Evolutionary conservation across 1,284 basidiomycete species (phyloP), one percentile per base, ranked within the genome.

Genomic region (Apiotrichum veenhuisii): DNA sequence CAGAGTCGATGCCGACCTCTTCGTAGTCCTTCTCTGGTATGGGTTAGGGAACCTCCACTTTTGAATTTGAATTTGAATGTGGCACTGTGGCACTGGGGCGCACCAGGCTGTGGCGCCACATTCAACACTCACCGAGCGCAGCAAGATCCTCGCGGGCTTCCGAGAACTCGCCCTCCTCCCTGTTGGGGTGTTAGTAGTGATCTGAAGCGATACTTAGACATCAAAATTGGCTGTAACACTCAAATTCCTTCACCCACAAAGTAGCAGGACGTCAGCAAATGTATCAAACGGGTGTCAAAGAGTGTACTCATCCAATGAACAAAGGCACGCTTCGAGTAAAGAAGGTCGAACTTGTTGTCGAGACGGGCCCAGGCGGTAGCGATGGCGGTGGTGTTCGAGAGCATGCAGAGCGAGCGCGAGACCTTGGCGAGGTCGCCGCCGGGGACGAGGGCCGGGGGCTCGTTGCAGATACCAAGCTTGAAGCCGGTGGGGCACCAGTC

Each of bases 401-500:
- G 82, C 93, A 97, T 98, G 83, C 95, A 98, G 64, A 98, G 83
- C 76, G 91, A 94, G 74, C 95, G 89, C 57, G 86, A 88, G 33
- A 89, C 87, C 83, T 92, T 93, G 58, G 95, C 95, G 61, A 98
- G 87, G 74, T 98, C 95, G 67, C 94, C 93, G 50, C 90, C 89
- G 55, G 92, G 91, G 42, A 98, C 90, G 64, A 84, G 83, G 25
- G 91, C 89, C 25, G 95, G 85, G 48, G 95, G 86, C 78, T 98
- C 94, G 76, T 94, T 94, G 83, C 95, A 98, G 78, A 98, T 90
- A 77, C 94, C 94, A 64, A 95, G 86, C 84, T 84, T 96, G 95
- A 88, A 97, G 85, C 76, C 94, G 85, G 94, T 97, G 49, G 93
- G 92, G 81, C 95, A 98, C 95, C 95, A 98, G 78, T 98, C 95